Evolutionary conservation across 345 rosid genomes (phyloP), one percentile per base, ranked within the genome.

Genomic region (Schrenkiella parvula): DNA sequence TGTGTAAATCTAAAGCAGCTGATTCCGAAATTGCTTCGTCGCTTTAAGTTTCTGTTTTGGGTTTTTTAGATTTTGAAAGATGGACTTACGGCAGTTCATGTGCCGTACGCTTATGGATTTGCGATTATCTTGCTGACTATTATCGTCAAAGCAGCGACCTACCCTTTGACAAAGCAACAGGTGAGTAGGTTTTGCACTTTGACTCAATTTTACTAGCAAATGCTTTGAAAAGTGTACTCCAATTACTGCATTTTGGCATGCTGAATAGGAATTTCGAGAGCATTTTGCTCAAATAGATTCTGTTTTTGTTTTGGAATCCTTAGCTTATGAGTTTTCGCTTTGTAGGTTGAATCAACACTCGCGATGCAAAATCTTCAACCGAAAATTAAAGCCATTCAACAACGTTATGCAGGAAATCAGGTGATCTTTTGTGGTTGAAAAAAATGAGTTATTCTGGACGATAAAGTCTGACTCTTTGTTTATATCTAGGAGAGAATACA

Each of bases 281-380:
- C 5, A 32, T 52, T 31, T 50, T 31, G 35, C 10, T 21, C 39
- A 38, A 7, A n/a, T n/a, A n/a, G n/a, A n/a, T n/a, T n/a, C n/a
- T n/a, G n/a, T n/a, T n/a, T n/a, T n/a, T n/a, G n/a, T n/a, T n/a
- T n/a, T n/a, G n/a, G n/a, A n/a, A n/a, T n/a, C n/a, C n/a, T n/a
- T 47, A 11, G 70, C 59, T 50, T 48, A 32, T 14, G 21, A 14
- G 6, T 23, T 14, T 35, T 34, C n/a, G 12, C 2, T 80, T 0
- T 79, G 67, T 75, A 89, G 99, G 99, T 91, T 42, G 99, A 95
- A 84, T 95, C 99, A 39, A 91, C 99, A 6, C 61, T 95, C 4
- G 97, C 97, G 23, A 95, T 95, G 97, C 99, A 95, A 80, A 95
- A 89, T 70, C 96, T 95, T 70, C 97, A 95, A 79, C 99, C 97